Base-by-base conservation (phyloP, 768 basidiomycete genomes). In the Auriscalpium orientale region DNA sequence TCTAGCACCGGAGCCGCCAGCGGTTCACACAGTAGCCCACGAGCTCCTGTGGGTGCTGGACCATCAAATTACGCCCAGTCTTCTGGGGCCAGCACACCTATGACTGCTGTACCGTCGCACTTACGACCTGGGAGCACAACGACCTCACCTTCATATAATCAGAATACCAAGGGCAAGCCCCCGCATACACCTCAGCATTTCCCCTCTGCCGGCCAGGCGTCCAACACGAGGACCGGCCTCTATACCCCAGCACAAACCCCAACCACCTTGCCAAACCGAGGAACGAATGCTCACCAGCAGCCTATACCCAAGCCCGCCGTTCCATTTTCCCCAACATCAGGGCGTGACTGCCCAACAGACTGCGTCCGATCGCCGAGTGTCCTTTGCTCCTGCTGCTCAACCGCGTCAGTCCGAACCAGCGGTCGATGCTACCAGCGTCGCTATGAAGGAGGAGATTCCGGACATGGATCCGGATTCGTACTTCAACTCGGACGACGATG, bases 401-500 rank as follows among this genome's bases (percentile, higher is more conserved):
- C 40, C 18, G n/a, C 50, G 20, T 20, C 45, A 46, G 49, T 18
- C 33, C 36, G 47, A 46, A 10, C 21, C 53, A 33, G 35, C 51
- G 16, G 59, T 46, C 2, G 56, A 64, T n/a, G 48, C 53, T 28
- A 12, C 53, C 28, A 6, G 45, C 12, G 40, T 49, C 2, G 20
- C 51, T 33, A 34, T 33, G 10, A 21, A 22, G 10, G 46, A 18
- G 3, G 50, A 60, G 43, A 53, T 52, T 12, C 28, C 28, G 28
- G 58, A 56, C 11, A 33, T 57, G 10, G 76, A 69, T 1, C 72
- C 72, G 16, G 59, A 75, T 0, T 83, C 78, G 58, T 72, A 73
- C 11, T 78, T 82, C 59, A 72, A 74, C 55, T 85, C 84, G 1
- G 84, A 90, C 43, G 87, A 89, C 53, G 86, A 83, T 53, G 82